Percentiles rank a stretch among this genome's conserved stretches.
These are phyloP conservation scores for Pseudogymnoascus destructans DNA, from an alignment of 2,329 filamentous ascomycete genomes.

Conservation along the genomic window DNA sequence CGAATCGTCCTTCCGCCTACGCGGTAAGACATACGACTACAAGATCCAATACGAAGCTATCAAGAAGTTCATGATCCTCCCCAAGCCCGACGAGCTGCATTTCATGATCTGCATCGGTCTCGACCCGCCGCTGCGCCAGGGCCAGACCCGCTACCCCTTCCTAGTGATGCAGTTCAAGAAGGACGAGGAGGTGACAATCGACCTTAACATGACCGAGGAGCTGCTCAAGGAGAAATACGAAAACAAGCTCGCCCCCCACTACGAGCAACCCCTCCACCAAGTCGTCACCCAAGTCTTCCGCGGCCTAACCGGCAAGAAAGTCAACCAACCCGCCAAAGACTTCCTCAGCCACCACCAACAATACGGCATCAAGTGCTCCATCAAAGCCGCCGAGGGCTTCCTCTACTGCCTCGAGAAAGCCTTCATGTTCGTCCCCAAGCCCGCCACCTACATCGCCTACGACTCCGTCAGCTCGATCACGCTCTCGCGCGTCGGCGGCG, in stretches of 20 bases:
- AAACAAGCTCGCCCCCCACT: conserved; percentile 75
- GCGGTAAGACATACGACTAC: conserved; percentile 99
- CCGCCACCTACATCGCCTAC: conserved; percentile 91
- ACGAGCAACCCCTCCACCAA: conserved; percentile 85
- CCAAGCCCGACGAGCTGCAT: conserved; percentile 96
- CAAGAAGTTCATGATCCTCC: conserved; percentile 98
- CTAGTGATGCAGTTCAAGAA: conserved; percentile 98
- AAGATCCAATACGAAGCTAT: conserved; percentile 97
- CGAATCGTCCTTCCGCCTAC: conserved; percentile 89
- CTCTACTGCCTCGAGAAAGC: conserved; percentile 96
- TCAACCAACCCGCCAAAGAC: conserved; percentile 85
- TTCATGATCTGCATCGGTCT: conserved; percentile 89
- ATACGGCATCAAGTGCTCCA: conserved; percentile 96
- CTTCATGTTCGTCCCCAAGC: conserved; percentile 98
- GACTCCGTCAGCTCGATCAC: conserved; percentile 86
- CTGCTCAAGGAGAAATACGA: conserved; percentile 76
- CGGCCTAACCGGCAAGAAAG: conserved; percentile 86
- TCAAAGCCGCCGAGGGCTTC: conserved; percentile 97
- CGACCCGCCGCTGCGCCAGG: conserved; percentile 88
- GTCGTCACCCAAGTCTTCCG: conserved; percentile 94
- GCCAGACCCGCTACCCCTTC: conserved; percentile 95
- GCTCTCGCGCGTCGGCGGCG: conserved; percentile 89
- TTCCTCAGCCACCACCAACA: conserved; percentile 86
- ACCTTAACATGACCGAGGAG: conserved; percentile 90
- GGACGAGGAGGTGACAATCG: conserved; percentile 92